Base-by-base conservation (phyloP, 345 rosid species). In the Clausena lansium region DNA sequence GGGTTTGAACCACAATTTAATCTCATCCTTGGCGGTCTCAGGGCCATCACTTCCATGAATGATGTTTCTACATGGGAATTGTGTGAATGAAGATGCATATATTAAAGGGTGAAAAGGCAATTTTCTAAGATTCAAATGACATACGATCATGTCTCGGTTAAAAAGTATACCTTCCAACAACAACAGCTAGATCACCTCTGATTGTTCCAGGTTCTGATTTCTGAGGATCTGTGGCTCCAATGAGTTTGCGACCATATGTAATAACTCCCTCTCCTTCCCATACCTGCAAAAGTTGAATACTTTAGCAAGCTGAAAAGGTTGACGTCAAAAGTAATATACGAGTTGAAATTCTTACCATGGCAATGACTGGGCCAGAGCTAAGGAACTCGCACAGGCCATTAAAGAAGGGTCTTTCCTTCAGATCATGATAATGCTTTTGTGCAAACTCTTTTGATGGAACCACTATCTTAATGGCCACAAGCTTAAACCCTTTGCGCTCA, bases 261-360 rank as follows among this genome's bases (percentile, higher is more conserved):
- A 94, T 92, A 80, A 91, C 99, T 10, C 98, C 99, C 81, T 96
- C 99, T 78, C 99, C 99, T 87, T 96, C 99, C 99, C 99, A 96
- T 22, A 96, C 98, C 99, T 95, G 77, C 70, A 85, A 8, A 22
- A 75, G 59, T 47, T 71, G 52, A 73, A 33, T 45, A 30, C 69
- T 67, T 64, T 10, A 60, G 47, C 25, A 27, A 19, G 45, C 39
- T 63, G 25, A 11, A 36, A 61, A 69, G 69, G 33, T 73, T 63
- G 39, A 59, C 2, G 41, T 32, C 68, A 50, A 52, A 71, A 45
- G 27, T 4, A 2, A 57, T 57, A 67, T 27, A 50, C 47, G 32
- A 20, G 32, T 24, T 81, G 28, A 3, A 25, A 70, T 74, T 83
- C 32, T 76, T 83, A 96, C 99, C 99, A 96, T 92, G 77, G 97